These are phyloP conservation scores for Pythium aphanidermatum DNA, from an alignment of 352 stramenopile genomes.

Conservation along the genomic window DNA sequence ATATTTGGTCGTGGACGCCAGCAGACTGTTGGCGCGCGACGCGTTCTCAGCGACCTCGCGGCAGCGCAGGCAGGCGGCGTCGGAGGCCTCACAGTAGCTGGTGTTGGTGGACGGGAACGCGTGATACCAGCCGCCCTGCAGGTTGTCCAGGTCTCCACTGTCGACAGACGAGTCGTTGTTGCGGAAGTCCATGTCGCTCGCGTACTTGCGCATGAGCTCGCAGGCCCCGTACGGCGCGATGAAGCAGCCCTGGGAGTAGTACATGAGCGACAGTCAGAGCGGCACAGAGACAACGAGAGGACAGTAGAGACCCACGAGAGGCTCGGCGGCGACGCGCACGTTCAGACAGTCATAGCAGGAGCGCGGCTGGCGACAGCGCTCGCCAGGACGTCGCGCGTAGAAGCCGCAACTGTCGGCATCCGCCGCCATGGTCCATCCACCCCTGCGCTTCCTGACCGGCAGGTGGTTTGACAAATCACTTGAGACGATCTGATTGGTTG, in stretches of 20 bases:
- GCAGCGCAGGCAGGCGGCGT: constrained; percentile 37
- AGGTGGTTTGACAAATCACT: background rate
- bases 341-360: constrained; percentile 64
- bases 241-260: constrained; percentile 26
- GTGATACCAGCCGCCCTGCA: constrained; percentile 28
- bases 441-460: background rate
- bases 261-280: background rate
- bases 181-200: constrained; percentile 30
- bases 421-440: background rate
- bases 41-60: constrained; percentile 32
- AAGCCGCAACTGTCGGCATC: constrained; percentile 31
- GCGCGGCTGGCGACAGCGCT: constrained; percentile 34
- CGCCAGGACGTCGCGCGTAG: constrained; percentile 29
- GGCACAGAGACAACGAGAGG: background rate
- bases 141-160: constrained; percentile 26
- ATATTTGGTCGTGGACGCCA: constrained; percentile 45
- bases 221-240: constrained; percentile 38
- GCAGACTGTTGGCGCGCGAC: constrained; percentile 27
- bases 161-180: constrained; percentile 26
- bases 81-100: constrained; percentile 41
- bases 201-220: constrained; percentile 42
- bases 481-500: too few species aligned
- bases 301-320: constrained; percentile 8
- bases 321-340: constrained; percentile 24
- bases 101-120: constrained; percentile 38